These are phyloP conservation scores for Talaromyces stipitatus DNA, from an alignment of 495 filamentous ascomycete genomes.

Conservation along the genomic window DNA sequence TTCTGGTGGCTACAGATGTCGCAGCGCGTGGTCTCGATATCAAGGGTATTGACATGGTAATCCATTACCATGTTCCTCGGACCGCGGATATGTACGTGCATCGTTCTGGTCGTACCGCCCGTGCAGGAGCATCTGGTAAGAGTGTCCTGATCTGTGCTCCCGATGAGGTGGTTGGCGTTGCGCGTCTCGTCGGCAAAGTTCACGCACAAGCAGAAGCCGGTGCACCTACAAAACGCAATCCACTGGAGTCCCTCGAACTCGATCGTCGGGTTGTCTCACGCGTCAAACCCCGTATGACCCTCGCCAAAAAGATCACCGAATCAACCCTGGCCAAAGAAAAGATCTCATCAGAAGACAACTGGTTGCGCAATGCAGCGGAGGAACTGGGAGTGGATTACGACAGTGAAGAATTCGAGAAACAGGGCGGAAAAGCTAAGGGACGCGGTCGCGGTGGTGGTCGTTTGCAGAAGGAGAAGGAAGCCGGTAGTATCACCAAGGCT, in stretches of 20 bases:
- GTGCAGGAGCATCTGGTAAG: conserved; percentile 66
- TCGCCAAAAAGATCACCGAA: conserved; percentile 83
- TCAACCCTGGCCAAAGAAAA: conserved; percentile 78
- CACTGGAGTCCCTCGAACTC: conserved; percentile 70
- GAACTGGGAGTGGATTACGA: conserved; percentile 94
- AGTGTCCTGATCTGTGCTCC: conserved; percentile 85
- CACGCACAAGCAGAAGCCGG: conserved; percentile 46
- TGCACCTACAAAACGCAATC: conserved; percentile 45
- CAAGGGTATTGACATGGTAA: conserved; percentile 71
- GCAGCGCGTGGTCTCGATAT: conserved; percentile 97
- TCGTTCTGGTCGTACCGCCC: conserved; percentile 88
- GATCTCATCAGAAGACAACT: conserved; percentile 72
- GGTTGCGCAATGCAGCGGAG: conserved; percentile 76
- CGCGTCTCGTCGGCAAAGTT: conserved; percentile 80
- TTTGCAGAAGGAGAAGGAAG: conserved; percentile 67
- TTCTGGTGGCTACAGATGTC: conserved; percentile 91
- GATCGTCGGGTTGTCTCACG: conserved; percentile 71
- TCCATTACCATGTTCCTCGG: conserved; percentile 94
- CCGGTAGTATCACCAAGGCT: conserved; percentile 55
- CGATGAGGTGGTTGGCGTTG: conserved; percentile 78
- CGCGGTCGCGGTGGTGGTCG: conserved; percentile 62
- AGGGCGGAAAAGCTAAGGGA: conserved; percentile 49
- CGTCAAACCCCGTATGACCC: conserved; percentile 61
- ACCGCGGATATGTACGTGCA: conserved; percentile 92
- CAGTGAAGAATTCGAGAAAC: conserved; percentile 67